Conservation (phyloP, 1,284 basidiomycete genomes). For the Cutaneotrichosporon curvatum region DNA sequence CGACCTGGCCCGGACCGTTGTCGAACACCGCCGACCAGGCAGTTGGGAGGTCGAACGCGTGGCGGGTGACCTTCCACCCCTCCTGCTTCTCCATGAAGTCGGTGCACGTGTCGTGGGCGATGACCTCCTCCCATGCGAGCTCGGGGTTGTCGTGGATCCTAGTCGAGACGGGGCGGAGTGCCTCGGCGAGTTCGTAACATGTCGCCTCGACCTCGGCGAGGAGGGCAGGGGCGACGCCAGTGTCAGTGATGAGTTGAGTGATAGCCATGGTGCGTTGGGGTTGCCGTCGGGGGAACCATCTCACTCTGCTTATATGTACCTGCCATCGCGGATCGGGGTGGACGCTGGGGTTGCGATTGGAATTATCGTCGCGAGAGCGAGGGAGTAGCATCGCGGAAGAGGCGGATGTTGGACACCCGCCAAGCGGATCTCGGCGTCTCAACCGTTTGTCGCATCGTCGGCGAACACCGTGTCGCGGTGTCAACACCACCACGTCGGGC, state of each 20-base stretch:
- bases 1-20: slow-evolving; percentile 19
- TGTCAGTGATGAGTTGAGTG: slow-evolving; percentile 1
- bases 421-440: too few relatives aligned
- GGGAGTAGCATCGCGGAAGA: too few relatives aligned
- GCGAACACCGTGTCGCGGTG: too few relatives aligned
- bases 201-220: slow-evolving; percentile 3
- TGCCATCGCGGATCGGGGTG: too few relatives aligned
- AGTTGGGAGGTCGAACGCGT: slow-evolving; percentile 52
- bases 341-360: too few relatives aligned
- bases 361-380: too few relatives aligned
- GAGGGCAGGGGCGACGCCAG: slow-evolving; percentile 1
- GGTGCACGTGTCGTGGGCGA: slow-evolving; percentile 56
- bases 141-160: slow-evolving; percentile 26
- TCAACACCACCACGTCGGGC: too few relatives aligned
- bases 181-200: slow-evolving; percentile 5
- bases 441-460: too few relatives aligned
- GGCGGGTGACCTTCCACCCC: slow-evolving; percentile 55
- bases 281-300: too few relatives aligned
- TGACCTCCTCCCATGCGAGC: slow-evolving; percentile 22
- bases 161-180: slow-evolving; percentile 14
- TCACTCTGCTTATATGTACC: too few relatives aligned
- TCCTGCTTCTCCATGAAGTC: slow-evolving; percentile 53
- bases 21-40: slow-evolving; percentile 22
- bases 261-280: too few relatives aligned
- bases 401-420: too few relatives aligned